A percentile compares a stretch with the other conserved stretches of the same genome.
Evolutionary conservation across 805 yeast species (phyloP).

Genomic region (Cyberlindnera saturnus): DNA sequence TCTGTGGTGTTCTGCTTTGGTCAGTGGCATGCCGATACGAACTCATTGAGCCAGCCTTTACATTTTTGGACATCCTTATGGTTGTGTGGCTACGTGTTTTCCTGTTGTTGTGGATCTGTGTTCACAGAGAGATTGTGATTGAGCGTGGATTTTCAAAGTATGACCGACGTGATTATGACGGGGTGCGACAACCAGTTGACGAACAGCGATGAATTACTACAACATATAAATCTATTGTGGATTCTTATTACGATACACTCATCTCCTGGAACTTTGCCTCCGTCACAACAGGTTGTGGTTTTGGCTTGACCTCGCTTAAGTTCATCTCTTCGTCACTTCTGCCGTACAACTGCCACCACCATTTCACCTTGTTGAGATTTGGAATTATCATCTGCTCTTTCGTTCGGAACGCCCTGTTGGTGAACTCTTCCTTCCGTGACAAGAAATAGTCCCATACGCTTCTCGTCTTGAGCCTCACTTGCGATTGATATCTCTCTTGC

Average conservation of each 20-base stretch:
- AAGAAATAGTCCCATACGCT: constrained; percentile 93
- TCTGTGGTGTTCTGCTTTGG: too few species aligned
- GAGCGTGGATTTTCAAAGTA: too few species aligned
- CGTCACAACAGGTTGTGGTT: background rate
- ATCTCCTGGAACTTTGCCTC: constrained; percentile 11
- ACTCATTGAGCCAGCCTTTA: too few species aligned
- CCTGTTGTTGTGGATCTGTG: too few species aligned
- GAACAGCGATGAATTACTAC: too few species aligned
- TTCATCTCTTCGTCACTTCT: constrained; percentile 66
- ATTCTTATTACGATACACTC: constrained; percentile 8
- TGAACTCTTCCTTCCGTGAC: constrained; percentile 66
- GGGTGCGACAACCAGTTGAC: too few species aligned
- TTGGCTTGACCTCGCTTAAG: constrained; percentile 6
- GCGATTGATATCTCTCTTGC: constrained; percentile 39
- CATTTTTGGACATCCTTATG: too few species aligned
- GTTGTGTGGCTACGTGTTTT: too few species aligned
- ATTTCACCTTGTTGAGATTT: constrained; percentile 53
- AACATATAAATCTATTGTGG: too few species aligned
- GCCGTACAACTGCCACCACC: constrained; percentile 90
- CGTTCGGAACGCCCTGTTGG: constrained; percentile 39
- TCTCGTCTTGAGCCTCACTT: constrained; percentile 48
- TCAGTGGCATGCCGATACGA: too few species aligned
- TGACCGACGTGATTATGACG: too few species aligned
- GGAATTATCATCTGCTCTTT: constrained; percentile 44
- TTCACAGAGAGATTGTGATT: too few species aligned